These are phyloP conservation scores for Parsonsia alboflavescens DNA, from an alignment of 257 asterid species.

Conservation along the genomic window DNA sequence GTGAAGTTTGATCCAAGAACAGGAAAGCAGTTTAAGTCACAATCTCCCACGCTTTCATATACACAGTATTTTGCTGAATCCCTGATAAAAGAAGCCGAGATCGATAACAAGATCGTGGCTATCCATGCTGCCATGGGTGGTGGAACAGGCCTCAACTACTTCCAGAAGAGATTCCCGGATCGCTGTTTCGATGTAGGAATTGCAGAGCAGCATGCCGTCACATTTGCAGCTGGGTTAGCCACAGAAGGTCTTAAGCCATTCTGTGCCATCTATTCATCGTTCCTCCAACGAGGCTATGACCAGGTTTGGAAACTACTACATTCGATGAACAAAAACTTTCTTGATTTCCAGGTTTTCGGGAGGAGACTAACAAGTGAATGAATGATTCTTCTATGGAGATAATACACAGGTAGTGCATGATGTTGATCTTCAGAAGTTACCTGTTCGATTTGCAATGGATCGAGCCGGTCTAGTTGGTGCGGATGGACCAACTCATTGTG, in stretches of 20 bases:
- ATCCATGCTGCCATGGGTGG: slow-evolving; percentile 94
- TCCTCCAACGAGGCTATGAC: slow-evolving; percentile 74
- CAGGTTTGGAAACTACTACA: slow-evolving; percentile 44
- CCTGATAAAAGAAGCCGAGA: slow-evolving; percentile 68
- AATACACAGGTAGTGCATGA: slow-evolving; percentile 65
- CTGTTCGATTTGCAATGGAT: slow-evolving; percentile 81
- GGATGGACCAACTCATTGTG: slow-evolving; percentile 84
- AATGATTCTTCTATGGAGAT: neutral
- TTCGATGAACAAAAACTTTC: slow-evolving; percentile 21
- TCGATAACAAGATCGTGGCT: slow-evolving; percentile 51
- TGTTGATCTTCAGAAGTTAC: slow-evolving; percentile 76
- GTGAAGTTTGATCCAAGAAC: slow-evolving; percentile 69
- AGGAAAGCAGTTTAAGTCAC: slow-evolving; percentile 58
- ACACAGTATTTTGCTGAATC: slow-evolving; percentile 78
- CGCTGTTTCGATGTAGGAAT: slow-evolving; percentile 81
- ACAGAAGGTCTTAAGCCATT: slow-evolving; percentile 81
- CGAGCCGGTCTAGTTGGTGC: slow-evolving; percentile 87
- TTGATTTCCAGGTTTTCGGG: neutral
- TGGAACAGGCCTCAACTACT: slow-evolving; percentile 70
- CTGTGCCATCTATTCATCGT: slow-evolving; percentile 72
- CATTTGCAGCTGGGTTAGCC: slow-evolving; percentile 85
- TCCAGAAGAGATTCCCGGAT: slow-evolving; percentile 56
- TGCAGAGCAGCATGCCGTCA: slow-evolving; percentile 85
- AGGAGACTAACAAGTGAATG: neutral
- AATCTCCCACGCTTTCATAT: slow-evolving; percentile 53